Percentiles rank a stretch among this genome's conserved stretches.
These are phyloP conservation scores for Trametes gibbosa DNA, from an alignment of 768 basidiomycete species.

Conservation along the genomic window DNA sequence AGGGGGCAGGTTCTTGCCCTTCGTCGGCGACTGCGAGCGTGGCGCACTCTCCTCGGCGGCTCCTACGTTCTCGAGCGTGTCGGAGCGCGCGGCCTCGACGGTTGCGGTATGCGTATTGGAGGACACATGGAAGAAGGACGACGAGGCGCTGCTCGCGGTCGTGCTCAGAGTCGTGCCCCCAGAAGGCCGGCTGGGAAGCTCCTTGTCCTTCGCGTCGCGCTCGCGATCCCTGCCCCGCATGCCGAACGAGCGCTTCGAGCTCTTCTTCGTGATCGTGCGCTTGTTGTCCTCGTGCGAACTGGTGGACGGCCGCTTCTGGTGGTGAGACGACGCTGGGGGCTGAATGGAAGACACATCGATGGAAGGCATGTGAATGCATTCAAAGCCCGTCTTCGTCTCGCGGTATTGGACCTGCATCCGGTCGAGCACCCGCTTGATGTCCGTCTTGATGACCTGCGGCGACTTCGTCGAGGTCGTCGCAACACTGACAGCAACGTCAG, in stretches of 20 bases:
- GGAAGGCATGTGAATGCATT: slow-evolving; percentile 93
- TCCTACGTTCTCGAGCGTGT: slow-evolving; percentile 19
- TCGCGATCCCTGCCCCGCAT: slow-evolving; percentile 53
- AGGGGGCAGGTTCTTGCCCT: slow-evolving; percentile 69
- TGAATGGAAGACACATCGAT: slow-evolving; percentile 85
- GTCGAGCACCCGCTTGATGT: slow-evolving; percentile 84
- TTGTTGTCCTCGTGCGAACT: slow-evolving; percentile 53
- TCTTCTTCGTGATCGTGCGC: slow-evolving; percentile 65
- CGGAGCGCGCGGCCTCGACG: slow-evolving; percentile 34
- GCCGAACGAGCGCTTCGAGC: slow-evolving; percentile 77
- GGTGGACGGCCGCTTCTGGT: slow-evolving; percentile 44
- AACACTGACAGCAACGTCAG: slow-evolving; percentile 50
- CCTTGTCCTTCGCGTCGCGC: slow-evolving; percentile 48
- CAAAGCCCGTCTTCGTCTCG: slow-evolving; percentile 87
- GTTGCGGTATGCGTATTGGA: slow-evolving; percentile 46
- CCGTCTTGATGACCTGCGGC: slow-evolving; percentile 73
- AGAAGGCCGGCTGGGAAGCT: slow-evolving; percentile 43
- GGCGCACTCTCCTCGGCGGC: slow-evolving; percentile 25
- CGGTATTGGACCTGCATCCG: slow-evolving; percentile 95
- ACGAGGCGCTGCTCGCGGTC: slow-evolving; percentile 75
- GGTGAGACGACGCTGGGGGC: slow-evolving; percentile 31
- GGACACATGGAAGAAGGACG: slow-evolving; percentile 83
- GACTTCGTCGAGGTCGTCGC: slow-evolving; percentile 93
- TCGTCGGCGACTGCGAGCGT: slow-evolving; percentile 50
- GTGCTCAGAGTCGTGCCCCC: slow-evolving; percentile 51